phyloP scores from a whole-genome alignment of 345 rosid species.

The Citrus trifoliata region DNA sequence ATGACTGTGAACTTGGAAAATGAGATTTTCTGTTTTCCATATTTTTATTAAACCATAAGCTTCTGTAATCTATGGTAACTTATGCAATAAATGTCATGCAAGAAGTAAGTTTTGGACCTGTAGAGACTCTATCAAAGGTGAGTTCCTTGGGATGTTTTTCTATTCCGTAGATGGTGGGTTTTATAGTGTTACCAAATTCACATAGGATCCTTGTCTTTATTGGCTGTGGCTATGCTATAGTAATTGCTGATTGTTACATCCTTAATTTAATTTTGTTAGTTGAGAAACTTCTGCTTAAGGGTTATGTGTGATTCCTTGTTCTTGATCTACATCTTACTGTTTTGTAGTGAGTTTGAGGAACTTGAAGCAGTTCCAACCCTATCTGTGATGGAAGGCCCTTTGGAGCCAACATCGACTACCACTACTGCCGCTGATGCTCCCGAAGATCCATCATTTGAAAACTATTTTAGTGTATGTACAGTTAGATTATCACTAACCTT shows the following conservation, averaged over 20 bases:
- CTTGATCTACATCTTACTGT: background rate
- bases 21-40: background rate
- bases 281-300: background rate
- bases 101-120: background rate
- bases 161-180: background rate
- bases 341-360: constrained; percentile 61
- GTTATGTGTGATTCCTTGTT: background rate
- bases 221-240: background rate
- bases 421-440: constrained; percentile 36
- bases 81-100: background rate
- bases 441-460: constrained; percentile 54
- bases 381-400: constrained; percentile 53
- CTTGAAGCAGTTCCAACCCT: constrained; percentile 62
- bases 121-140: background rate
- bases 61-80: background rate
- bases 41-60: background rate
- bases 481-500: background rate
- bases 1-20: background rate
- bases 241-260: background rate
- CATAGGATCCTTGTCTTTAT: background rate
- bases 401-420: constrained; percentile 50
- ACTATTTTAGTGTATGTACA: constrained; percentile 53
- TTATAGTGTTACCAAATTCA: background rate
- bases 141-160: background rate
- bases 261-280: constrained; percentile 1